These are phyloP conservation scores for Simplicillium aogashimaense DNA, from an alignment of 2,329 filamentous ascomycete species.

Conservation along the genomic window DNA sequence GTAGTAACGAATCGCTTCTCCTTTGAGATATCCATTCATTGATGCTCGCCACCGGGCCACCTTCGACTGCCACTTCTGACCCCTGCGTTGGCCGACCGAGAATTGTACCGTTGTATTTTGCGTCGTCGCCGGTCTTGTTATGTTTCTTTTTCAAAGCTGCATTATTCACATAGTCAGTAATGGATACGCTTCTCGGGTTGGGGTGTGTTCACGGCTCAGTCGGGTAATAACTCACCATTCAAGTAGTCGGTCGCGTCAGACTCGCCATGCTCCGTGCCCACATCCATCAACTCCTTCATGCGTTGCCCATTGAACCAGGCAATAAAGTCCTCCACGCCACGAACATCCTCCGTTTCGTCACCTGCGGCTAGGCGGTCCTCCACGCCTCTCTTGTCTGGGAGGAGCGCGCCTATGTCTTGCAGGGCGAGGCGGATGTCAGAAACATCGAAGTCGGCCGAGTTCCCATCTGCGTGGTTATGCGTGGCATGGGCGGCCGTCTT, in stretches of 20 bases:
- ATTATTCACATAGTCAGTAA: not conserved
- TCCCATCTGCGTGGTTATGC: conserved; percentile 46
- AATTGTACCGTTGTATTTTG: conserved; percentile 75
- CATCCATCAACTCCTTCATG: conserved; percentile 71
- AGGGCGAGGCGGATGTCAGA: conserved; percentile 80
- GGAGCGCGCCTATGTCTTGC: conserved; percentile 67
- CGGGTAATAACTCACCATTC: conserved; percentile 37
- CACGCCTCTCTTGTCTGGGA: conserved; percentile 54
- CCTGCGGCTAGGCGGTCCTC: conserved; percentile 57
- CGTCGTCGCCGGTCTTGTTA: conserved; percentile 79
- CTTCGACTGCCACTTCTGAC: conserved; percentile 67
- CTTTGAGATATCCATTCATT: conserved; percentile 25
- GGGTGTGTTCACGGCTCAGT: no score
- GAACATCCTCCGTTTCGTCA: conserved; percentile 55
- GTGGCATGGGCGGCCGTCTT: conserved; percentile 62
- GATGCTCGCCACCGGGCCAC: conserved; percentile 39
- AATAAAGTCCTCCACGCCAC: conserved; percentile 69
- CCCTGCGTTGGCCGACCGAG: conserved; percentile 66
- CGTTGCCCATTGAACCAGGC: conserved; percentile 66
- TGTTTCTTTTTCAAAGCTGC: conserved; percentile 83
- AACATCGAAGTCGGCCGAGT: conserved; percentile 37
- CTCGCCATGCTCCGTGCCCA: conserved; percentile 63
- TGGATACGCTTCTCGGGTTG: no score
- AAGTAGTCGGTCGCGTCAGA: conserved; percentile 60
- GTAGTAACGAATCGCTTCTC: conserved; percentile 7